Evolutionary conservation across 108 stramenopile species (phyloP), one percentile per base, ranked within the genome.

Genomic region (Cyclotella sp.): DNA sequence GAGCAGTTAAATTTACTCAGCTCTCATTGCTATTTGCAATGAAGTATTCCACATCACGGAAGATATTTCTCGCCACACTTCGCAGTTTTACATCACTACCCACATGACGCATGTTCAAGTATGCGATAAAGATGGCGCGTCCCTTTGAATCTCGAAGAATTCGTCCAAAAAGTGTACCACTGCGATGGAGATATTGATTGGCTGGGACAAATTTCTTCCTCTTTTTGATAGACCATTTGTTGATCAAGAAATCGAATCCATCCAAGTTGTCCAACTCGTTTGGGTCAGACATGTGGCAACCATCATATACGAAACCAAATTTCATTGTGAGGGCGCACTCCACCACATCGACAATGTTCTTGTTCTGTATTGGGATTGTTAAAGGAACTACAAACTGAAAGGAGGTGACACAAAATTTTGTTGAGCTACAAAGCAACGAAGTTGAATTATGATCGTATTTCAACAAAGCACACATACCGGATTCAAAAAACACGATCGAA

Each of bases 241-340:
- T 85, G 19, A 84, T 76, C 61, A 87, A 24, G 34, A 86, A 95
- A 22, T 90, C 81, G 75, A 88, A 93, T 26, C 85, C 86, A 59
- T 87, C 69, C 19, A 89, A 47, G 15, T 75, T 73, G 11, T 88
- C 85, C 55, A 93, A 88, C 4, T 82, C 80, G 26, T 86, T 79
- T 43, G 87, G 83, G 67, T 93, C 80, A 39, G 90, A 90, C 60
- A 87, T 76, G 59, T 86, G 84, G 40, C 78, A 81, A 19, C 91
- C 95, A 77, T 94, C 95, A 72, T 91, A 80, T n/a, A 96, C 76
- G 74, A 92, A 96, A 51, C 85, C 87, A 70, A 87, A 81, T 28
- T 81, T 77, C 13, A 68, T 57, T 40, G 69, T 60, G 11, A 95
- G 53, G 0, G 74, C 66, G 18, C 54, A 57, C 53, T 90, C 88